Base-by-base conservation (phyloP, 148 eudicot species). In the Heliosperma pusillum region DNA sequence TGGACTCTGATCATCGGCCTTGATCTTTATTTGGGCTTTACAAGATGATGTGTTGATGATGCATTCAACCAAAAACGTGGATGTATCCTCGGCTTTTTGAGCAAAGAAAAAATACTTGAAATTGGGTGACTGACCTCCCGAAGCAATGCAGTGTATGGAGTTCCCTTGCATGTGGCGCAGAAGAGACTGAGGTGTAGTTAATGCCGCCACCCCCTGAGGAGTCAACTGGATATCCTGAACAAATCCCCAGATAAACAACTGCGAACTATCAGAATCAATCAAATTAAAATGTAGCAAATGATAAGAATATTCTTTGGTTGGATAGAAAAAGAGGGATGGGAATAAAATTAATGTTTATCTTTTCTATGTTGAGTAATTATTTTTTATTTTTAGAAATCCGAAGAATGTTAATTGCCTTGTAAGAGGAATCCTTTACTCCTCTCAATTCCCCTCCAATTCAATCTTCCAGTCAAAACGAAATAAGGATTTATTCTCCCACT, bases 41-140 rank as follows among this genome's bases (percentile, higher is more conserved):
- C 93, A 82, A 5, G 95, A 80, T 10, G 99, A 88, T 4, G 94
- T 92, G 82, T 90, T 96, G 72, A 96, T 85, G 69, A 96, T 66
- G 60, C 99, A 96, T 86, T 96, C 99, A 15, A 90, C 93, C 4
- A 96, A 88, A 80, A 88, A 96, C 42, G 85, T 85, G 30, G 93
- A 90, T 3, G 86, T 63, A 20, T 83, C 89, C 20, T 87, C 95
- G 44, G 83, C 90, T 74, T 89, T 92, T 67, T 92, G 99, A 59
- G 95, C 99, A 72, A 86, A 92, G 90, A 96, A 92, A 81, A 96
- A 96, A 83, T 88, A 96, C 85, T 96, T 96, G 82, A 92, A 96
- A 74, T 92, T 90, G 9, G 99, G 97, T 67, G 99, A 85, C 81
- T 96, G 92, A 57, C 99, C 99, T 0, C 99, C 99, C 0, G 99